Evolutionary conservation across 2,329 filamentous ascomycete genomes (phyloP), one percentile per base, ranked within the genome.

Genomic region (Tolypocladium capitatum): DNA sequence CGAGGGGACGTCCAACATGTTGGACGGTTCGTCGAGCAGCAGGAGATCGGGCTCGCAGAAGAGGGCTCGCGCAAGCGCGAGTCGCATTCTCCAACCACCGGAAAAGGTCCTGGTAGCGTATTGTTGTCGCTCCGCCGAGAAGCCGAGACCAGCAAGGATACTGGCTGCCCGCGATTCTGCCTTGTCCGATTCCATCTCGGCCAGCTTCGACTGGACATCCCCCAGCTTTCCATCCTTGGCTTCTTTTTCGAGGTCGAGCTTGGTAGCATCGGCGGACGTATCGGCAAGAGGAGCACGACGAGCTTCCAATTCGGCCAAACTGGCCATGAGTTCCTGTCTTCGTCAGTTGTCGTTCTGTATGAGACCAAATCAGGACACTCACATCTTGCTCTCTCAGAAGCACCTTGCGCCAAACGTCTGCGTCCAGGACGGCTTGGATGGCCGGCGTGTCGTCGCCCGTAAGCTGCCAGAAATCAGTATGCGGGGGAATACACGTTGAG

Each of bases 1-100:
- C 24, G 92, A 97, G n/a, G 92, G 92, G 49, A 98, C 92, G 69
- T 97, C 92, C 87, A 98, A 89, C 91, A 97, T 97, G 81, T 97
- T 97, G 48, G 91, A 97, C 70, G 92, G 92, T 81, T 98, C 92
- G 73, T 98, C 92, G 57, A 98, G 88, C 64, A 98, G 77, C 50
- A 98, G 71, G 46, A 98, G 74, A 68, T 98, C 92, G 40, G 92
- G 92, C 65, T 98, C 92, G 71, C 92, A 98, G 74, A 98, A 98
- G 33, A 98, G 78, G 14, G 92, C 92, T 76, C 92, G 77, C 13
- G 92, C 92, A 52, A 98, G 76, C 14, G 92, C 92, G 60, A 98
- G 72, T 73, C 92, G 84, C 92, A 98, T 98, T 68, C 92, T 83
- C 92, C 92, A 98, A 84, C 92, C 92, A 76, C 92, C 92, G 46